These are phyloP conservation scores for Candida nanaspora DNA, from an alignment of 805 yeast species.

Conservation along the genomic window DNA sequence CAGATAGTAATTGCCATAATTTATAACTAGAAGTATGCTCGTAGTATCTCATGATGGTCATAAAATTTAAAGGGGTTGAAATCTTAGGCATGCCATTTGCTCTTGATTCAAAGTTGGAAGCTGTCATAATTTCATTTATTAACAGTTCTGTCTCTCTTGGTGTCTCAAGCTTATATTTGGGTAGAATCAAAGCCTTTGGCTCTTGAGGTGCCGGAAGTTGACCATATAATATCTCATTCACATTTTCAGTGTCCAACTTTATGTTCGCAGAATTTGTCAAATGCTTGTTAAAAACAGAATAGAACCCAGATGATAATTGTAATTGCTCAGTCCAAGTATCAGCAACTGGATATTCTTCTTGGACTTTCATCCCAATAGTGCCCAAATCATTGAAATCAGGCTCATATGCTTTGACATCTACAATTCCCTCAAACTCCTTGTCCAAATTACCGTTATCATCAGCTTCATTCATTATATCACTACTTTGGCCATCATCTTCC, in stretches of 20 bases:
- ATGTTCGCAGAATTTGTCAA: constrained; percentile 8
- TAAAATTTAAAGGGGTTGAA: not conserved
- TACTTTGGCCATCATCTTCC: constrained; percentile 1
- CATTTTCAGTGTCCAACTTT: constrained; percentile 11
- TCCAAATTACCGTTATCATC: not conserved
- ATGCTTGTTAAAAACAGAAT: constrained; percentile 29
- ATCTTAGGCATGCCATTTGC: not conserved
- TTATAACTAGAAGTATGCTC: constrained; percentile 11
- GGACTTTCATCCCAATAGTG: constrained; percentile 32
- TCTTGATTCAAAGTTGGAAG: not conserved
- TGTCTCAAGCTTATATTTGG: not conserved
- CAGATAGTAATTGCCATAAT: constrained; percentile 52
- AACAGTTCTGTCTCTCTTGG: not conserved
- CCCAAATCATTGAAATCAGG: constrained; percentile 49
- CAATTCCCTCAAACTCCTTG: constrained; percentile 28
- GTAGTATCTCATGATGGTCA: not conserved
- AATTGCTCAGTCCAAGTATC: constrained; percentile 62
- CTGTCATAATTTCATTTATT: not conserved
- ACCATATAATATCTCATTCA: constrained; percentile 15
- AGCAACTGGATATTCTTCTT: constrained; percentile 41
- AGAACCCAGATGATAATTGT: constrained; percentile 39
- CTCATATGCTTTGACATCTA: constrained; percentile 63
- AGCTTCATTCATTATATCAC: constrained; percentile 3
- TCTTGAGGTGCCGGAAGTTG: not conserved
- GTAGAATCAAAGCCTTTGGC: not conserved